Conservation (phyloP, 352 stramenopile genomes). For the Phytophthora hybrid region DNA sequence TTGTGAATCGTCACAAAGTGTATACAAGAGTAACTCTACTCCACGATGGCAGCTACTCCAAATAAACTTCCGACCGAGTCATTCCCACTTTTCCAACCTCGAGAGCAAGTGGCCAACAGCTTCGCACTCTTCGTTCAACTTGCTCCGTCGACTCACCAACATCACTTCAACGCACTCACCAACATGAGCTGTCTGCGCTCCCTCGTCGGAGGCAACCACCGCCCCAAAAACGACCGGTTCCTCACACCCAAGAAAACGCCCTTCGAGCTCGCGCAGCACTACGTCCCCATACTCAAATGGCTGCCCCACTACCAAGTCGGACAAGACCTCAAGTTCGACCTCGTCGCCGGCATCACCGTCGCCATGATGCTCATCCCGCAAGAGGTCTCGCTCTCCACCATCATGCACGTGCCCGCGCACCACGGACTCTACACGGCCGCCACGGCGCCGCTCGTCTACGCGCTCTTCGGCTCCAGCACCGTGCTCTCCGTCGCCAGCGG, state of each 20-base stretch:
- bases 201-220: conserved; percentile 9
- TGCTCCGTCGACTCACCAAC: not conserved
- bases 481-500: conserved; percentile 86
- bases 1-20: too few relatives aligned
- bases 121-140: not conserved
- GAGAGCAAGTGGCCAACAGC: conserved; percentile 15
- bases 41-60: too few relatives aligned
- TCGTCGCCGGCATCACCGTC: conserved; percentile 58
- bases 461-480: conserved; percentile 77
- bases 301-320: conserved; percentile 55
- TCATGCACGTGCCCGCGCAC: conserved; percentile 83
- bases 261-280: conserved; percentile 22
- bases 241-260: conserved; percentile 20
- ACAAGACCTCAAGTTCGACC: conserved; percentile 57
- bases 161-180: not conserved
- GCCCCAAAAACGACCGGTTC: conserved; percentile 21
- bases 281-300: conserved; percentile 51
- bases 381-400: conserved; percentile 86
- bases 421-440: conserved; percentile 90
- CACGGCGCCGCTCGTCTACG: conserved; percentile 83
- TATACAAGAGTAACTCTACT: too few relatives aligned
- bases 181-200: conserved; percentile 20
- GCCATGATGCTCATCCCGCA: conserved; percentile 92
- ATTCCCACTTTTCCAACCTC: conserved; percentile 29
- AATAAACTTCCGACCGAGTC: not conserved